These are phyloP conservation scores for Puccinia polysora DNA, from an alignment of 1,284 basidiomycete genomes.

Conservation along the genomic window DNA sequence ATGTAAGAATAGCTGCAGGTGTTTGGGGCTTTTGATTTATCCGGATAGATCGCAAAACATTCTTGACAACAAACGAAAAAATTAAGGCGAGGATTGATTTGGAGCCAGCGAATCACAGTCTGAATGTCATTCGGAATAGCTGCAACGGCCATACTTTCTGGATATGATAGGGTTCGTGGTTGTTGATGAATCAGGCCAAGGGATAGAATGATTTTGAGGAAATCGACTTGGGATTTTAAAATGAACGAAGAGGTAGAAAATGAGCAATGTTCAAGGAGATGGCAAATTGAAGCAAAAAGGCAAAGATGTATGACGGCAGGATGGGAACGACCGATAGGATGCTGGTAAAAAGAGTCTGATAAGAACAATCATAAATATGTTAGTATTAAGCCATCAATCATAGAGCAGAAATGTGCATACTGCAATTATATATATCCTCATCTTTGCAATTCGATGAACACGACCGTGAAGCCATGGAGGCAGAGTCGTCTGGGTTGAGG, in stretches of 20 bases:
- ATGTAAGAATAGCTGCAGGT: not conserved
- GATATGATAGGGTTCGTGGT: slow-evolving; percentile 1
- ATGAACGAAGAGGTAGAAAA: slow-evolving; percentile 4
- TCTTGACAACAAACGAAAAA: slow-evolving; percentile 7
- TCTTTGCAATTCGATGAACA: not conserved
- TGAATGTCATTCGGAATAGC: not conserved
- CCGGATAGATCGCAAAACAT: slow-evolving; percentile 39
- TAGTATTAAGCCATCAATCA: not conserved
- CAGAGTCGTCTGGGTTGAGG: not conserved
- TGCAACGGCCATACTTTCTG: not conserved
- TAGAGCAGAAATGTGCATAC: not conserved
- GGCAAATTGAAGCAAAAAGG: slow-evolving; percentile 2
- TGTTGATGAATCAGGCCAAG: not conserved
- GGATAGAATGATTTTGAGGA: not conserved
- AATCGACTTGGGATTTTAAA: slow-evolving; percentile 15
- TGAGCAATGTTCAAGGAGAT: slow-evolving; percentile 18
- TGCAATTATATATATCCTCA: not conserved
- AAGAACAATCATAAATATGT: not conserved
- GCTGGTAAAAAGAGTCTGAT: not conserved
- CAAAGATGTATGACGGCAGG: slow-evolving; percentile 4
- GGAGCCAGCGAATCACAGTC: slow-evolving; percentile 10
- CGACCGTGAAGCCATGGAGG: not conserved
- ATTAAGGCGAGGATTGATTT: slow-evolving; percentile 3
- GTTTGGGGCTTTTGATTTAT: not conserved
- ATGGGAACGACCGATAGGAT: not conserved